These are phyloP conservation scores for Starmerella bacillaris DNA, from an alignment of 805 yeast genomes.

Conservation along the genomic window DNA sequence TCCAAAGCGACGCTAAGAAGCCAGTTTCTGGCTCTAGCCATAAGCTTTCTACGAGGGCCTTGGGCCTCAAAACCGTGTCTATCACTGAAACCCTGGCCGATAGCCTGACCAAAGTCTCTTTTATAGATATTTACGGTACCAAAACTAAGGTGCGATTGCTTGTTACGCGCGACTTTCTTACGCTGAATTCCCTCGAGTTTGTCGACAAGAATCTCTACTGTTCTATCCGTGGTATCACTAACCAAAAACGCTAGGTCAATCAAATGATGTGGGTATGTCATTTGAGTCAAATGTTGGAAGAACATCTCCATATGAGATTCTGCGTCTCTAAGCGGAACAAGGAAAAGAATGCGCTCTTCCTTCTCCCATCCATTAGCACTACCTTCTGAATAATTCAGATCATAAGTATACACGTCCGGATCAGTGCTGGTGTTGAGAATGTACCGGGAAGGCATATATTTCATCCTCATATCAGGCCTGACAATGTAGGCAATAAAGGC, in stretches of 20 bases:
- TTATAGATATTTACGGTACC: slow-evolving; percentile 38
- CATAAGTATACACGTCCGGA: slow-evolving; percentile 45
- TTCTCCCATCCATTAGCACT: slow-evolving; percentile 35
- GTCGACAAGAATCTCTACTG: slow-evolving; percentile 38
- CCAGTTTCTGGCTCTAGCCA: slow-evolving; percentile 97
- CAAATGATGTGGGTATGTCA: slow-evolving; percentile 73
- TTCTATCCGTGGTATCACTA: slow-evolving; percentile 77
- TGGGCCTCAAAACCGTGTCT: slow-evolving; percentile 95
- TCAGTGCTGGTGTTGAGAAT: slow-evolving; percentile 7
- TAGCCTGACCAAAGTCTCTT: slow-evolving; percentile 84
- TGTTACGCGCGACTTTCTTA: slow-evolving; percentile 51
- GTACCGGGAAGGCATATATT: slow-evolving; percentile 6
- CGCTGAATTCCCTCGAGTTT: slow-evolving; percentile 47
- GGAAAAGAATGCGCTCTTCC: slow-evolving; percentile 54
- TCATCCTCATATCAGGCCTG: slow-evolving; percentile 8
- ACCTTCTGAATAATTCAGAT: slow-evolving; percentile 48
- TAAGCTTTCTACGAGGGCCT: slow-evolving; percentile 84
- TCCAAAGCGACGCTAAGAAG: slow-evolving; percentile 67
- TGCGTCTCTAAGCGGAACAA: slow-evolving; percentile 87
- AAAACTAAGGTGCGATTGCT: slow-evolving; percentile 27
- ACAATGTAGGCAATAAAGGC: slow-evolving; percentile 6
- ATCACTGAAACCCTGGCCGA: slow-evolving; percentile 91
- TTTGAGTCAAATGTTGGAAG: slow-evolving; percentile 57
- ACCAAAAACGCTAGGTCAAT: slow-evolving; percentile 75
- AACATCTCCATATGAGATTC: slow-evolving; percentile 78